A percentile compares a stretch with the other conserved stretches of the same genome.
Evolutionary conservation across 2,329 filamentous ascomycete genomes (phyloP).

Genomic region (Metarhizium rileyi): DNA sequence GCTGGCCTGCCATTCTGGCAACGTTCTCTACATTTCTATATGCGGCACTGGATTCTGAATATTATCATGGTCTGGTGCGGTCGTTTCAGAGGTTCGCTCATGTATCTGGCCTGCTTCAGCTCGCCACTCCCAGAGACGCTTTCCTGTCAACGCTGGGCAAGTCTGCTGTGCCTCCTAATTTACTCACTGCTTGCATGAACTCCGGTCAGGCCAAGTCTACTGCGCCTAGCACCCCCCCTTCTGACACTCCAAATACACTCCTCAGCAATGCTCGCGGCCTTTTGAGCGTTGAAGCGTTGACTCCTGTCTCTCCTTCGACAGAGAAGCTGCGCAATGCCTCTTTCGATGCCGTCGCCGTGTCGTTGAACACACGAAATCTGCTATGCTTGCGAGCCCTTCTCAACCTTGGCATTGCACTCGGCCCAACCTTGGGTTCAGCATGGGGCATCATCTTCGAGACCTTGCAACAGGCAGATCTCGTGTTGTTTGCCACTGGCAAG

Average conservation of each 20-base stretch:
- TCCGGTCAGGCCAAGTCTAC: constrained; percentile 33
- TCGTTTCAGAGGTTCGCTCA: constrained; percentile 94
- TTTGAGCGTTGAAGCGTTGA: constrained; percentile 63
- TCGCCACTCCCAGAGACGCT: constrained; percentile 81
- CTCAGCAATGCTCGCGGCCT: constrained; percentile 63
- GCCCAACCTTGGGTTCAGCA: constrained; percentile 72
- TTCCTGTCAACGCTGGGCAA: constrained; percentile 92
- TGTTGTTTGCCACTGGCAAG: constrained; percentile 59
- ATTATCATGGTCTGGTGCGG: constrained; percentile 84
- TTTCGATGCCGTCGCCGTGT: constrained; percentile 41
- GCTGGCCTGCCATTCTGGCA: constrained; percentile 91
- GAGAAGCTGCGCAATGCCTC: constrained; percentile 53
- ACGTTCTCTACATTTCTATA: constrained; percentile 94
- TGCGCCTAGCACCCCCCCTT: constrained; percentile 33
- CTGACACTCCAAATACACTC: constrained; percentile 45
- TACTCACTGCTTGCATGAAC: constrained; percentile 51
- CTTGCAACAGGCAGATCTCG: constrained; percentile 83
- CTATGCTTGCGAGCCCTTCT: constrained; percentile 82
- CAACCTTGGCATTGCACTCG: constrained; percentile 91
- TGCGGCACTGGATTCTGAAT: constrained; percentile 82
- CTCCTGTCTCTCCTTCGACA: constrained; percentile 41
- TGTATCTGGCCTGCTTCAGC: constrained; percentile 77
- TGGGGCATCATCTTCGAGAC: constrained; percentile 92
- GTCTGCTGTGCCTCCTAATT: constrained; percentile 78
- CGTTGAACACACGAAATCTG: constrained; percentile 79